Evolutionary conservation across 805 yeast species (phyloP).

Genomic region (Candida boidinii): DNA sequence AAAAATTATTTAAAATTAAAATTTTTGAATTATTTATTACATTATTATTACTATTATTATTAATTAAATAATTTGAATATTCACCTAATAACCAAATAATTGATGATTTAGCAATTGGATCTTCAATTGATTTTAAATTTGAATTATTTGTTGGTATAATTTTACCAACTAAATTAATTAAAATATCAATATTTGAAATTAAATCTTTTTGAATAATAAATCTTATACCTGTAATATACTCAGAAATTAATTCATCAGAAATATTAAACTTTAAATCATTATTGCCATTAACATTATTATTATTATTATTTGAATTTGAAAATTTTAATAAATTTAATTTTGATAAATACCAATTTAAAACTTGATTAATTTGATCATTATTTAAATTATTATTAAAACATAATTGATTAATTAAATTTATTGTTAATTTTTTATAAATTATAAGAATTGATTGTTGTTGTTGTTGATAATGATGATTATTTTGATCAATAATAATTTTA

Average conservation of each 20-base stretch:
- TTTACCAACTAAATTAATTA: conserved; percentile 36
- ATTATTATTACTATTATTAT: conserved; percentile 1
- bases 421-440: conserved; percentile 41
- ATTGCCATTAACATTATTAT: too few species aligned
- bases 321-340: too few species aligned
- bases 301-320: too few species aligned
- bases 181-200: conserved; percentile 41
- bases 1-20: conserved; percentile 27
- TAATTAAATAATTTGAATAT: conserved; percentile 29
- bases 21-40: conserved; percentile 1
- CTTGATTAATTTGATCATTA: conserved; percentile 39
- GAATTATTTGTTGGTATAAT: conserved; percentile 8
- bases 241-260: conserved; percentile 37
- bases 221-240: conserved; percentile 65
- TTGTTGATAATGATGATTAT: too few species aligned
- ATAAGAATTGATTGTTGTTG: too few species aligned
- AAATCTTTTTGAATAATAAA: conserved; percentile 61
- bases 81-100: conserved; percentile 92
- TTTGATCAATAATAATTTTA: conserved; percentile 26
- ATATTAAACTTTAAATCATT: too few species aligned
- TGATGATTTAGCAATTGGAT: conserved; percentile 57
- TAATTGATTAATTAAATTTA: conserved; percentile 41
- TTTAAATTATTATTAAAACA: conserved; percentile 16
- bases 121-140: conserved; percentile 7
- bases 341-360: conserved; percentile 57